phyloP scores from a whole-genome alignment of 345 rosid genomes.

The Euphorbia lathyris region DNA sequence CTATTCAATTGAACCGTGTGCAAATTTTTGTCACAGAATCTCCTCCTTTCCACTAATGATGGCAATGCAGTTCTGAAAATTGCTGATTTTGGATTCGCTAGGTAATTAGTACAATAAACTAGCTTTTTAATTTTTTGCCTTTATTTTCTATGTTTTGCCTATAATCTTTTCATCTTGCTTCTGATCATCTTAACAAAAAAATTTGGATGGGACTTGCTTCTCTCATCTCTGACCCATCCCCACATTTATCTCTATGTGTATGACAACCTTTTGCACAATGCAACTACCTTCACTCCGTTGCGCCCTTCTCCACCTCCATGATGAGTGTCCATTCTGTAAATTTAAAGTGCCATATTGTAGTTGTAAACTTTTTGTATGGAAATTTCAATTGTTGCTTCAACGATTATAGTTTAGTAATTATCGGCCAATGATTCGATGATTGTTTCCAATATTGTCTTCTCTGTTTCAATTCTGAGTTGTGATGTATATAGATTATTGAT shows the following conservation, averaged over 20 bases:
- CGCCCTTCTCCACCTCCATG: background rate
- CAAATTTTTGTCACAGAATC: constrained; percentile 67
- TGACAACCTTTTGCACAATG: background rate
- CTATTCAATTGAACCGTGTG: background rate
- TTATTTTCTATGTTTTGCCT: background rate
- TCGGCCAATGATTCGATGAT: background rate
- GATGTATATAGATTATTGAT: background rate
- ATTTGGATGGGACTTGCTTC: background rate
- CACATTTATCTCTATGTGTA: background rate
- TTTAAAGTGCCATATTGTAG: background rate
- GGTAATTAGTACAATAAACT: constrained; percentile 42
- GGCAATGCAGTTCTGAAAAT: constrained; percentile 70
- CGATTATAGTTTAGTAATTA: background rate
- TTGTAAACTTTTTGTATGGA: background rate
- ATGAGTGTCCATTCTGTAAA: background rate
- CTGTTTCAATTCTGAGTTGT: background rate
- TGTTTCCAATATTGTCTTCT: background rate
- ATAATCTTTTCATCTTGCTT: background rate
- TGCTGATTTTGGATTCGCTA: constrained; percentile 99
- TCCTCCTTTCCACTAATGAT: constrained; percentile 73
- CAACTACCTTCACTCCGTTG: background rate
- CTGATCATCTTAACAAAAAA: background rate
- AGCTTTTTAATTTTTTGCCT: background rate
- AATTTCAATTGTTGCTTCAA: background rate
- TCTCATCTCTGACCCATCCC: background rate